These are phyloP conservation scores for Vicia faba DNA, from an alignment of 306 rosid species.

Conservation along the genomic window DNA sequence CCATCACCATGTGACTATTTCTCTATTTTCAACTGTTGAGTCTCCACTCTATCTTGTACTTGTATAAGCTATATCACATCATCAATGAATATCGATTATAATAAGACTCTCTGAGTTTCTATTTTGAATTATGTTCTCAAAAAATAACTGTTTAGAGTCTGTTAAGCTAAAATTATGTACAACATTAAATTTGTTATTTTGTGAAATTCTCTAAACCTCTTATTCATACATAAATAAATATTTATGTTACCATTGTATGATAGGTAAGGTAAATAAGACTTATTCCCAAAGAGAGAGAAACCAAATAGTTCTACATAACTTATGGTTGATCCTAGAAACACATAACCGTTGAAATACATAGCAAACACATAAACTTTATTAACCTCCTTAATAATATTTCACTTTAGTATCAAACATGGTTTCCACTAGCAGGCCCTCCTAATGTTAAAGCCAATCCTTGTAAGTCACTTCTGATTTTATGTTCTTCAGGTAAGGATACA, in stretches of 20 bases:
- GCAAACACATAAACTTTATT: slow-evolving; percentile 45
- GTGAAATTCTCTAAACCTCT: no score
- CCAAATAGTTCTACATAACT: slow-evolving; percentile 26
- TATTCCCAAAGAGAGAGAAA: slow-evolving; percentile 4
- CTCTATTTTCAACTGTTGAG: slow-evolving; percentile 28
- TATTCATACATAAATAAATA: no score
- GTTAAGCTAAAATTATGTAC: no score
- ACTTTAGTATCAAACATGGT: slow-evolving; percentile 40
- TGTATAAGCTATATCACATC: slow-evolving; percentile 5
- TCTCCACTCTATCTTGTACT: not conserved
- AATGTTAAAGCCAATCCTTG: slow-evolving; percentile 80
- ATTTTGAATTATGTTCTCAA: not conserved
- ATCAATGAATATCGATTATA: not conserved
- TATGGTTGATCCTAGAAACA: slow-evolving; percentile 7
- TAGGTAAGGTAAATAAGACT: not conserved
- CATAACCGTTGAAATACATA: slow-evolving; percentile 18
- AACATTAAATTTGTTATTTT: no score
- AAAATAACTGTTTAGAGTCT: no score
- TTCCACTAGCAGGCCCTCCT: slow-evolving; percentile 76
- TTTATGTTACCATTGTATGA: not conserved
- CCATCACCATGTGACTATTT: slow-evolving; percentile 14
- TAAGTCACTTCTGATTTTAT: slow-evolving; percentile 72
- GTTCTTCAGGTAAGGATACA: slow-evolving; percentile 46
- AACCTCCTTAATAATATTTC: slow-evolving; percentile 12
- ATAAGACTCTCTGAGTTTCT: not conserved